phyloP scores from a whole-genome alignment of 306 rosid species.

The Hippophae rhamnoides region DNA sequence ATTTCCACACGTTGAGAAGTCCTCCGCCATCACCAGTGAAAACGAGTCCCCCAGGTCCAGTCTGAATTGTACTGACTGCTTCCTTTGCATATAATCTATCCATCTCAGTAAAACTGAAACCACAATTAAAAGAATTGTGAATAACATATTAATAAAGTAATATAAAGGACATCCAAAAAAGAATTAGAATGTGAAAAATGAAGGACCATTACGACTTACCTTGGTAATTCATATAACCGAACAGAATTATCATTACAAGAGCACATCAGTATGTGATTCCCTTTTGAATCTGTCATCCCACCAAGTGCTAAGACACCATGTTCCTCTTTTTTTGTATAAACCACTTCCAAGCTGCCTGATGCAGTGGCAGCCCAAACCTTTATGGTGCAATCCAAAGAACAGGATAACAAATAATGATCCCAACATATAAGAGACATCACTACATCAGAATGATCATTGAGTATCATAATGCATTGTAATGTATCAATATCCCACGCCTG shows the following conservation, averaged over 20 bases:
- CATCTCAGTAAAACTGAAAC: constrained; percentile 27
- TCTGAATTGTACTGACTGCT: constrained; percentile 15
- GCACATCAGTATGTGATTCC: constrained; percentile 25
- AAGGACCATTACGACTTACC: constrained; percentile 21
- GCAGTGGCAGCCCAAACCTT: no score
- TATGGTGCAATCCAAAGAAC: neutral
- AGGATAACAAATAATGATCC: constrained; percentile 20
- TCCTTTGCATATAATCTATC: constrained; percentile 27
- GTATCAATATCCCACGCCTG: constrained; percentile 42
- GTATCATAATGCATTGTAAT: constrained; percentile 28
- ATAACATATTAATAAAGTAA: neutral
- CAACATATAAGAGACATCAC: constrained; percentile 44
- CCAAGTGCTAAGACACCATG: constrained; percentile 31
- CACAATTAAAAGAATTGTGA: neutral
- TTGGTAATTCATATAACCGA: constrained; percentile 34
- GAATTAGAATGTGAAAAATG: neutral
- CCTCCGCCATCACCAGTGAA: constrained; percentile 15
- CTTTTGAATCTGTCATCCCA: constrained; percentile 26
- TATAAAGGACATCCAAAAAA: neutral
- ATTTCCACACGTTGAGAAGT: no score
- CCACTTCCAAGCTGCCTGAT: no score
- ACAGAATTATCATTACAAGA: constrained; percentile 33
- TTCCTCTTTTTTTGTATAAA: neutral
- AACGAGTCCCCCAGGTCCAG: constrained; percentile 29
- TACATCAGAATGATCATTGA: constrained; percentile 24